phyloP scores from a whole-genome alignment of 768 basidiomycete genomes.

The Chalciporus pseudorubinellus region DNA sequence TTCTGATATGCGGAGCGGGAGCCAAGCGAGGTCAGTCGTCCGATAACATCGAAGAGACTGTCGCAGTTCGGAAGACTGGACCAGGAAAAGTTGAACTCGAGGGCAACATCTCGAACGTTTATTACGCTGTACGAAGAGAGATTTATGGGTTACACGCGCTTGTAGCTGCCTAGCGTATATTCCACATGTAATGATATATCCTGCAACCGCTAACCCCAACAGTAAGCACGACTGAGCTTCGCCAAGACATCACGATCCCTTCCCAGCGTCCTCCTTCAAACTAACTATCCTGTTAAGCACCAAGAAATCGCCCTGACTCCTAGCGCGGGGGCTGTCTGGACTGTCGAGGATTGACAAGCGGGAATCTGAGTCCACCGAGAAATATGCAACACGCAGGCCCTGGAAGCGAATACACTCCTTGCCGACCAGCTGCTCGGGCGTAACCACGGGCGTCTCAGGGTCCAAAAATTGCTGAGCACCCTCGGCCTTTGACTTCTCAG shows the following conservation, averaged over 20 bases:
- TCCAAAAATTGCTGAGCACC: constrained; percentile 32
- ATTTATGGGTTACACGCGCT: constrained; percentile 90
- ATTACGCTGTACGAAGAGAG: constrained; percentile 84
- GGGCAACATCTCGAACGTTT: constrained; percentile 84
- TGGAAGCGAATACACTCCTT: constrained; percentile 96
- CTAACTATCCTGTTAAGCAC: constrained; percentile 91
- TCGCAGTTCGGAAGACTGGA: constrained; percentile 86
- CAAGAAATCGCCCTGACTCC: constrained; percentile 71
- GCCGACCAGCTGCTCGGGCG: constrained; percentile 73
- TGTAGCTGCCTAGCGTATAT: constrained; percentile 56
- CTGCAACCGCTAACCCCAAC: not conserved
- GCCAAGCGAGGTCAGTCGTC: constrained; percentile 43
- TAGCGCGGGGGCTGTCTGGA: constrained; percentile 38
- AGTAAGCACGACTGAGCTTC: not conserved
- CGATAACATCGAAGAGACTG: constrained; percentile 59
- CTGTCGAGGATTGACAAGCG: constrained; percentile 63
- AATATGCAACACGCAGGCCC: constrained; percentile 93
- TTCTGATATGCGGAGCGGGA: constrained; percentile 78
- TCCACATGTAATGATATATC: constrained; percentile 10
- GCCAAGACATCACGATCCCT: constrained; percentile 35
- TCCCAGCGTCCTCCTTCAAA: constrained; percentile 92
- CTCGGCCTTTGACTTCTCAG: constrained; percentile 55
- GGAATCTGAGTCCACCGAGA: constrained; percentile 88
- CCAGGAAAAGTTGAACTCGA: constrained; percentile 87
- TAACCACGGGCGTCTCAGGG: constrained; percentile 67